Base-by-base conservation (phyloP, 2,329 filamentous ascomycete species). In the Penicillium capsulatum region DNA sequence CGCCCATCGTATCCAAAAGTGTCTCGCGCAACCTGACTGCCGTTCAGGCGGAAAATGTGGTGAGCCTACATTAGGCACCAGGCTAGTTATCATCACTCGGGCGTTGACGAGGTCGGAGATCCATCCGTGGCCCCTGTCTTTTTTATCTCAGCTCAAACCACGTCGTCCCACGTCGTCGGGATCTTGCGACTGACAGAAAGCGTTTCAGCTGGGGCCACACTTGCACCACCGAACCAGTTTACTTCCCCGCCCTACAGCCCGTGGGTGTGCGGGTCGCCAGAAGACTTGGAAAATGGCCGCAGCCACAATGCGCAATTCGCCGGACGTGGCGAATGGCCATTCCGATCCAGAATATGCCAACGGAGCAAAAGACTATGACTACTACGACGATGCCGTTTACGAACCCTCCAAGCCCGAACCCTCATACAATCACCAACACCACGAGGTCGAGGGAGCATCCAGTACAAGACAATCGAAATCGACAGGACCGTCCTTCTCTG, bases 241-340 rank as follows among this genome's bases (percentile, higher is more conserved):
- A 17, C 11, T 16, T 38, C 34, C 22, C 20, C 31, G 6, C 24
- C 14, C 26, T 9, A 22, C 5, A 22, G 19, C 9, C 19, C 14
- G 11, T n/a, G 26, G 22, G 10, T n/a, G 26, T 11, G n/a, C 26
- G 26, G n/a, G n/a, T 14, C 26, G n/a, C 17, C 17, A 15, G 17
- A 22, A 35, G n/a, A 15, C 20, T 26, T 5, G 31, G 9, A 28
- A 33, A 14, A 55, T 55, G 52, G 51, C 46, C 4, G 34, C 47
- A 10, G 27, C 26, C 10, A 34, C 43, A 37, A 49, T 49, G 36
- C 49, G 44, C 22, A 34, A 17, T 38, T 48, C 47, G 17, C 44
- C 52, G 8, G 49, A 54, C 17, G 43, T 47, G 27, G 47, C 52
- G 34, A 54, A 51, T 31, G 45, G 39, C n/a, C 40, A 26, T 20